Evolutionary conservation across 805 yeast genomes (phyloP).

Genomic region (Tetrapisispora fleetii): DNA sequence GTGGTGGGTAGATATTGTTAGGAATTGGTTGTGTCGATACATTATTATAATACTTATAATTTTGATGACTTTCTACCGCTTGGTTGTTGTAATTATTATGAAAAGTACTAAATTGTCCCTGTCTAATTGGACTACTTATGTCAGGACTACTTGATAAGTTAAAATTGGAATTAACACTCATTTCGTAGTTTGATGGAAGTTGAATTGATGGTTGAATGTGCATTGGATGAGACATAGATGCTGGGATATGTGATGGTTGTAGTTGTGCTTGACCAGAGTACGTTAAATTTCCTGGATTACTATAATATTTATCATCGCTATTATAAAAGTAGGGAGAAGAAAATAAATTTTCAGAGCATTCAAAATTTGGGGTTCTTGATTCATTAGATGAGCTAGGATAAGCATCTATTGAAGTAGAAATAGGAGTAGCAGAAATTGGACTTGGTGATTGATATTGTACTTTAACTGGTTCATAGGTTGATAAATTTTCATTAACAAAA

Average conservation of each 20-base stretch:
- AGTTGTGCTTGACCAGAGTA: not conserved
- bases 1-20: not conserved
- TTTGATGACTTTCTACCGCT: not conserved
- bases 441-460: constrained; percentile 8
- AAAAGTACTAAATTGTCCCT: not conserved
- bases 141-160: constrained; percentile 1
- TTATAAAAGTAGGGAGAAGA: constrained; percentile 6
- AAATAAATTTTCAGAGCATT: constrained; percentile 5
- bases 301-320: not conserved
- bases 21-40: not conserved
- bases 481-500: constrained; percentile 14
- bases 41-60: not conserved
- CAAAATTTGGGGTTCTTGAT: not conserved
- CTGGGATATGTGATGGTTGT: not conserved
- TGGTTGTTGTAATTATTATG: not conserved
- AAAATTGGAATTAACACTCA: not conserved
- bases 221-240: not conserved
- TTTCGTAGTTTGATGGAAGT: not conserved
- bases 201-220: not conserved
- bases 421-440: constrained; percentile 4
- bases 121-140: not conserved
- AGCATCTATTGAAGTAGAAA: not conserved
- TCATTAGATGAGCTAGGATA: constrained; percentile 4
- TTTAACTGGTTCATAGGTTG: constrained; percentile 7
- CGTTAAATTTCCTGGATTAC: not conserved